Evolutionary conservation across 176 grass and related monocot species (phyloP), one percentile per base, ranked within the genome.

Genomic region (Zea luxurians): DNA sequence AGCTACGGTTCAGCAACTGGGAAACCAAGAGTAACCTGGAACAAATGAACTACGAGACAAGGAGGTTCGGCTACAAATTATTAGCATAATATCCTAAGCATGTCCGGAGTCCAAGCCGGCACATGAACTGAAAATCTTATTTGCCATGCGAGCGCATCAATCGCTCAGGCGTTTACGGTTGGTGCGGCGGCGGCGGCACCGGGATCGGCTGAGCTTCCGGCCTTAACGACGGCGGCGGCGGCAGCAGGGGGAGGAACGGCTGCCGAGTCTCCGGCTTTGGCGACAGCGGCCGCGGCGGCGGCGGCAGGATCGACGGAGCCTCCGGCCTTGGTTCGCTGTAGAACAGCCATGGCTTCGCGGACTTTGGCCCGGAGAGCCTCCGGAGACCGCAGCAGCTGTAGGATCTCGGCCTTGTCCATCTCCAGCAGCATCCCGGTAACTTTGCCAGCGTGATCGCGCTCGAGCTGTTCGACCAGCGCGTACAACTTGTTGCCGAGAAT

Each of bases 391-490:
- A 89, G 61, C 17, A 92, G 80, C 34, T 86, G 45, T 1, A 89
- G 49, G 5, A 89, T 77, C 37, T 87, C 87, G 3, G 53, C 74
- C 73, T 86, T 81, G 66, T 78, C 80, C 83, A 92, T 86, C 70
- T 92, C 90, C 1, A 89, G 73, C n/a, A 89, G 60, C 90, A 92
- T 92, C 9, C 86, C 87, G 2, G 83, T 92, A 40, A 89, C 80
- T 75, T 89, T 87, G 27, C 13, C 50, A 50, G 87, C 68, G 1
- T 87, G 43, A 5, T 60, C 66, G 21, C 1, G 66, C 34, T 86
- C 80, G 2, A 86, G 13, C 2, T 48, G 46, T 58, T 86, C 71
- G 1, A 86, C 83, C 5, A 84, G 71, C 7, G 83, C 74, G 66
- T 86, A 86, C 61, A 92, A 21, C 8, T 48, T 74, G 71, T 86